Percentiles rank a stretch among this genome's conserved stretches.
These are phyloP conservation scores for Ramaria rubella DNA, from an alignment of 768 basidiomycete genomes.

Conservation along the genomic window DNA sequence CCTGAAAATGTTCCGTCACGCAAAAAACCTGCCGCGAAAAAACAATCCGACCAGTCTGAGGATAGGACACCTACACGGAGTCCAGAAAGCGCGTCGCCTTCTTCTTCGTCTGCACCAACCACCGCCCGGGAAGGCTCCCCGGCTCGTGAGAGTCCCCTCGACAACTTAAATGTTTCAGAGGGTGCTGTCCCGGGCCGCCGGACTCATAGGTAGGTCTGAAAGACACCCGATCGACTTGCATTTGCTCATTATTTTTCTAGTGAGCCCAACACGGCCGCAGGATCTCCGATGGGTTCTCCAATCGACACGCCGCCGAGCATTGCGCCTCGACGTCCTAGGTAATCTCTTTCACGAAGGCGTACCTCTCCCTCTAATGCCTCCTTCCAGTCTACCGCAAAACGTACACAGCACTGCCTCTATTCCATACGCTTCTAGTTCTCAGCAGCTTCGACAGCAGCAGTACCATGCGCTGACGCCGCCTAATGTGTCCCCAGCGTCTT, in stretches of 20 bases:
- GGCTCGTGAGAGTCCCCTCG: slow-evolving; percentile 6
- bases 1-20: slow-evolving; percentile 70
- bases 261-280: slow-evolving; percentile 9
- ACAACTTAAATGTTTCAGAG: neutral
- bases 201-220: slow-evolving; percentile 2
- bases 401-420: neutral
- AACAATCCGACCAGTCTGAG: slow-evolving; percentile 31
- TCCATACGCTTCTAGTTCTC: neutral
- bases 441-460: slow-evolving; percentile 6
- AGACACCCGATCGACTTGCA: neutral
- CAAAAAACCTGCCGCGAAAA: slow-evolving; percentile 54
- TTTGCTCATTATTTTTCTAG: slow-evolving; percentile 2
- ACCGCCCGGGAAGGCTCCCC: slow-evolving; percentile 12
- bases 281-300: slow-evolving; percentile 4
- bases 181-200: neutral
- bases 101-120: slow-evolving; percentile 41
- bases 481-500: slow-evolving; percentile 6
- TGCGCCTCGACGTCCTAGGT: slow-evolving; percentile 10
- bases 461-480: slow-evolving; percentile 5
- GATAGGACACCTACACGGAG: slow-evolving; percentile 12
- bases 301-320: neutral
- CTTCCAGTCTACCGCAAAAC: neutral
- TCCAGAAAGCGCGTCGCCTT: slow-evolving; percentile 65
- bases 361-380: neutral
- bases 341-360: neutral